Evolutionary conservation across 2,329 filamentous ascomycete genomes (phyloP), one percentile per base, ranked within the genome.

Genomic region (Cladorrhinum sp.): DNA sequence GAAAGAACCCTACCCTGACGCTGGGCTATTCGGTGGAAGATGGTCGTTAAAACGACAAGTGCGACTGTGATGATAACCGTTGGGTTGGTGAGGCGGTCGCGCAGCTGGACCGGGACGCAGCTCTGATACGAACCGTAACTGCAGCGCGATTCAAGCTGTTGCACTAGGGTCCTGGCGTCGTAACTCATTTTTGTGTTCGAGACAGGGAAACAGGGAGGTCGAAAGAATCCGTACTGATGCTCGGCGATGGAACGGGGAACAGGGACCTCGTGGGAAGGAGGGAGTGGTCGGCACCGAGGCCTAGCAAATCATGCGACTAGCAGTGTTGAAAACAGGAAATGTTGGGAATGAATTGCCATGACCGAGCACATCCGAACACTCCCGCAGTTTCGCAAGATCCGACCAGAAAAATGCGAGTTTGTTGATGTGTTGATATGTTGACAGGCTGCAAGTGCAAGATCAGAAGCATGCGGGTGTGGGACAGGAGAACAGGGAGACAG

Each of bases 1-100:
- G 75, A 58, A 55, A 67, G 59, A 48, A 70, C 57, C 66, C 67
- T 54, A 64, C 67, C 52, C 64, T 69, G 58, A 61, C 70, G 64
- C 66, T 71, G 51, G 67, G 71, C 60, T 63, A 71, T 52, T 61
- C 77, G 74, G 68, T 76, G 78, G 54, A 74, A 62, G 26, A 74
- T 16, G 6, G 33, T 39, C 26, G 73, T 72, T 20, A 71, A 67
- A 42, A 73, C 26, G 53, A 79, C 60, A 28, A 77, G 61, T 12
- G 72, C 58, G n/a, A 72, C 48, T 21, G 75, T 68, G 36, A 78
- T 57, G 52, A 77, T 26, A 12, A 76, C 65, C 61, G 72, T 70
- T 3, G 76, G 74, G 63, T 74, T 74, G 46, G 65, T 65, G 12
- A 76, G 52, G 49, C 74, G 72, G 60, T 75, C 72, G 66, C 70